Conservation (phyloP, 192 early-diverging fungal species). For the Obelidium mucronatum region DNA sequence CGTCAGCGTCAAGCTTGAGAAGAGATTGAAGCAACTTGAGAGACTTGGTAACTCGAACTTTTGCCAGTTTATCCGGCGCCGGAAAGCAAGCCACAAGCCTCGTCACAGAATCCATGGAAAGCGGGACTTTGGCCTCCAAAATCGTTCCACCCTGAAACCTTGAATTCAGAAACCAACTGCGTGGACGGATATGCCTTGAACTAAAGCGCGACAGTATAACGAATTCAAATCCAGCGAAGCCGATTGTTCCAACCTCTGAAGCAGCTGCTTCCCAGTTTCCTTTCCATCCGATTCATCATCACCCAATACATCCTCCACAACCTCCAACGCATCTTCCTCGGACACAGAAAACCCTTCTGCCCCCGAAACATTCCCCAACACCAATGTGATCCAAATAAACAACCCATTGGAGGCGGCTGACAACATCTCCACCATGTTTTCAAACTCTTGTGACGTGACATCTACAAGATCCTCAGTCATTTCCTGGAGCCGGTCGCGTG, state of each 20-base stretch:
- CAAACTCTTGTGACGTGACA: neutral
- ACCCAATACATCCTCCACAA: no score
- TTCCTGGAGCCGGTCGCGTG: neutral
- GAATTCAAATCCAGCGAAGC: neutral
- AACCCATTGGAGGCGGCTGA: neutral
- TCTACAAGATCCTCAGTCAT: neutral
- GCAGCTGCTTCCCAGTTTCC: no score
- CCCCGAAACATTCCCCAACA: neutral
- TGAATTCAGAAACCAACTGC: neutral
- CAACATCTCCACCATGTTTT: no score
- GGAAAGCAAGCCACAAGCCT: no score
- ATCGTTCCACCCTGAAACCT: neutral
- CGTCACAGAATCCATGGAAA: neutral
- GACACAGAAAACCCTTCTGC: no score
- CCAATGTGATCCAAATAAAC: neutral
- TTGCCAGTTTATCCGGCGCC: neutral
- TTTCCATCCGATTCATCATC: no score
- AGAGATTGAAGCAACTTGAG: neutral
- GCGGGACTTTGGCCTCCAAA: neutral
- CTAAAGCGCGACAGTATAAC: neutral
- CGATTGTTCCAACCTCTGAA: neutral
- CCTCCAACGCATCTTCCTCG: no score
- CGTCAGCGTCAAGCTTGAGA: no score
- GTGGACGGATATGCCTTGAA: neutral
- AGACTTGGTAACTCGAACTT: neutral